Percentiles rank a stretch among this genome's conserved stretches.
phyloP scores from a whole-genome alignment of 345 rosid genomes.

The Salix exigua region DNA sequence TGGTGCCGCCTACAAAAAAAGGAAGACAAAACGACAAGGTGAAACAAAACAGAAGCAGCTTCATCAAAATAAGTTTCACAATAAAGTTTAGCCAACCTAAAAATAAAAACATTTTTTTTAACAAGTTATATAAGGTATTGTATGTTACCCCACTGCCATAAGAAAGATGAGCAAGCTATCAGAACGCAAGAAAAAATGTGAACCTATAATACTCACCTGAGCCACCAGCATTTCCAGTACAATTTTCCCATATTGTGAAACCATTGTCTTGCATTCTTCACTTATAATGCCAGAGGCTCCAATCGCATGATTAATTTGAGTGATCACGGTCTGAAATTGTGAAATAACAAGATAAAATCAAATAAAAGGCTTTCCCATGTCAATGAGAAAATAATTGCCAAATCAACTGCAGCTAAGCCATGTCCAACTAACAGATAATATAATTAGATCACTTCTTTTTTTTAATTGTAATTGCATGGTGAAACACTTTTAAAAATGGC shows the following conservation, averaged over 20 bases:
- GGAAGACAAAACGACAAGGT: not conserved
- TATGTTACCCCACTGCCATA: too few relatives aligned
- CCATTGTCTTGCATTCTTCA: constrained; percentile 33
- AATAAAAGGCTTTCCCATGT: not conserved
- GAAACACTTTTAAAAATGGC: not conserved
- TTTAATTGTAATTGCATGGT: not conserved
- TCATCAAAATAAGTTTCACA: not conserved
- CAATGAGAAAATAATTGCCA: not conserved
- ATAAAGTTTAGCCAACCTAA: not conserved
- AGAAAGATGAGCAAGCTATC: too few relatives aligned
- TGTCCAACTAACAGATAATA: not conserved
- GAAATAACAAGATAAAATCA: constrained; percentile 2
- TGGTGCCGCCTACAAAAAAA: constrained; percentile 19
- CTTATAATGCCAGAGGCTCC: constrained; percentile 33
- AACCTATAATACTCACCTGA: constrained; percentile 10
- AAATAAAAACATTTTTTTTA: too few relatives aligned
- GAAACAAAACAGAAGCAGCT: not conserved
- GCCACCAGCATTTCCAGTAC: constrained; percentile 27
- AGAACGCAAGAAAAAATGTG: not conserved
- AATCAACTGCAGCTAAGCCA: not conserved
- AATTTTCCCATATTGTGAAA: constrained; percentile 25
- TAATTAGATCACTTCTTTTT: not conserved
- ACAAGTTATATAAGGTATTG: not conserved
- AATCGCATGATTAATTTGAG: constrained; percentile 31
- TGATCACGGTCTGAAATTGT: constrained; percentile 22